Evolutionary conservation across 257 asterid genomes (phyloP).

Genomic region (Striga asiatica): DNA sequence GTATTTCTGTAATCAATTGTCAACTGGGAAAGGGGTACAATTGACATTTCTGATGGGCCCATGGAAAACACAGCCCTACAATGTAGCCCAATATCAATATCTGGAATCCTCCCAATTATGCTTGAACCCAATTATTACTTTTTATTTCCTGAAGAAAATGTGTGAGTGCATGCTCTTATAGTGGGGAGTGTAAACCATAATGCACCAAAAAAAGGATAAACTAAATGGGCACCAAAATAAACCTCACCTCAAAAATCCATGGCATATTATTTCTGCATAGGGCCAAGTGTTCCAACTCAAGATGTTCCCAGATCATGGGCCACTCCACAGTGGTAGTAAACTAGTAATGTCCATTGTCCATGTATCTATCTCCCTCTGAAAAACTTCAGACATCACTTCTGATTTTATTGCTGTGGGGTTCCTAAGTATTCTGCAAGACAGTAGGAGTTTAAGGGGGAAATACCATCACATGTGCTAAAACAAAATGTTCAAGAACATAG

Average conservation of each 20-base stretch:
- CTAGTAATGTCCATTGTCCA: background rate
- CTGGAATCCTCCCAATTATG: background rate
- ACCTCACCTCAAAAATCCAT: background rate
- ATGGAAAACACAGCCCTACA: too few species aligned
- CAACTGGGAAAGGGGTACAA: too few species aligned
- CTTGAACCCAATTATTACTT: background rate
- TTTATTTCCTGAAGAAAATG: background rate
- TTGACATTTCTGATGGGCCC: too few species aligned
- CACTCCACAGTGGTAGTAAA: background rate
- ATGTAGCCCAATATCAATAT: background rate
- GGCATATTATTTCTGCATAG: background rate
- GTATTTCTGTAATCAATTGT: too few species aligned
- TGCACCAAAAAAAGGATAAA: background rate
- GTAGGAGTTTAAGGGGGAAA: too few species aligned
- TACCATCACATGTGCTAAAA: too few species aligned
- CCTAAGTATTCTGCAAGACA: too few species aligned
- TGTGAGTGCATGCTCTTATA: background rate
- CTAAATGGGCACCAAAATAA: slow-evolving; percentile 1
- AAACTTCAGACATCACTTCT: background rate
- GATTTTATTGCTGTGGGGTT: background rate
- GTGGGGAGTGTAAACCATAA: background rate
- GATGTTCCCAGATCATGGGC: slow-evolving; percentile 1
- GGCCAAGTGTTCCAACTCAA: background rate
- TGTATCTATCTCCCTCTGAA: background rate
- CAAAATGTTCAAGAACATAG: too few species aligned